Percentiles rank a stretch among this genome's conserved stretches.
Evolutionary conservation across 1,139 yeast species (phyloP).

Genomic region (Pichia sp.): DNA sequence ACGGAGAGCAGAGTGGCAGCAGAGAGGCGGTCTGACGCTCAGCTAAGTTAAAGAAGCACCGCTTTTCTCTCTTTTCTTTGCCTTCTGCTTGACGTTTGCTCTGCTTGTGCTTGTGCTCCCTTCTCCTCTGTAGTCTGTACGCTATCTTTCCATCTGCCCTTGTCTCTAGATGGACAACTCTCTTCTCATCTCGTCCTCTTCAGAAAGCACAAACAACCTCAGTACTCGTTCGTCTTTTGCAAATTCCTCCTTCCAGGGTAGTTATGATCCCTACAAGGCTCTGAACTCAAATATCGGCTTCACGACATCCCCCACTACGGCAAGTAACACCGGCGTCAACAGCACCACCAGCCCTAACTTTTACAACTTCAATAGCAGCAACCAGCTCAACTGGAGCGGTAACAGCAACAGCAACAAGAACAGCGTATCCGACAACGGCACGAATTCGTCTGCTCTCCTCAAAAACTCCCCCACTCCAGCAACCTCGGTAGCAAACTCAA

Average conservation of each 20-base stretch:
- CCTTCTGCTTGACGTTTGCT: not conserved
- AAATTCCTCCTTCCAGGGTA: not conserved
- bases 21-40: conserved; percentile 3
- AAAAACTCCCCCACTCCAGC: not conserved
- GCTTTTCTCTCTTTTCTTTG: not conserved
- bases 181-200: conserved; percentile 6
- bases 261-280: conserved; percentile 1
- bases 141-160: not conserved
- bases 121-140: not conserved
- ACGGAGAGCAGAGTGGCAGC: not conserved
- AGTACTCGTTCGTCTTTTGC: conserved; percentile 7
- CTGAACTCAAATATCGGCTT: not conserved
- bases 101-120: not conserved
- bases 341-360: not conserved
- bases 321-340: not conserved
- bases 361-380: conserved; percentile 1
- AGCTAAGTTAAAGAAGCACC: not conserved
- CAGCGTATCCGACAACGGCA: not conserved
- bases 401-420: not conserved
- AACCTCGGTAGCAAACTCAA: not conserved
- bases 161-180: conserved; percentile 8
- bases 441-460: not conserved
- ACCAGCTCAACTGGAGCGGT: not conserved
- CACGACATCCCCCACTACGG: not conserved
- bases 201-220: not conserved